phyloP scores from a whole-genome alignment of 2,329 filamentous ascomycete genomes.

The Aureobasidium mangrovei region DNA sequence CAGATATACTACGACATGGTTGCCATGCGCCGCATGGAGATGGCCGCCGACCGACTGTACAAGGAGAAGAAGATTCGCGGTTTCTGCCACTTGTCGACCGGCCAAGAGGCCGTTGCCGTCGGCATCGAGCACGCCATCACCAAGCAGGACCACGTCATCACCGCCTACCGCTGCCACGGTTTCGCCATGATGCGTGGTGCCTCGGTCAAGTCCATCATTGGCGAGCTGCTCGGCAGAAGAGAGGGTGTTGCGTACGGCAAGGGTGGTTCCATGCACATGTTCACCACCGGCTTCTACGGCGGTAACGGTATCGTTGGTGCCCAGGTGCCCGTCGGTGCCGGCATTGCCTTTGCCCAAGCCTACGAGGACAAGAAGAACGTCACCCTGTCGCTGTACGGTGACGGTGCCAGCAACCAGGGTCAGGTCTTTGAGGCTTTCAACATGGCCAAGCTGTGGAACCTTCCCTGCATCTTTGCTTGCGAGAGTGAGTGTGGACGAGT shows the following conservation, averaged over 20 bases:
- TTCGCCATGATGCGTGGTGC: conserved; percentile 95
- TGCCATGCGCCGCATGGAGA: conserved; percentile 91
- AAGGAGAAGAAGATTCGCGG: conserved; percentile 99
- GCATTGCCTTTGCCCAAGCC: conserved; percentile 93
- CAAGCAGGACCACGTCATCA: conserved; percentile 89
- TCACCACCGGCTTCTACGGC: conserved; percentile 93
- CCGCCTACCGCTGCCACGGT: conserved; percentile 97
- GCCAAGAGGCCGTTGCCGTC: conserved; percentile 93
- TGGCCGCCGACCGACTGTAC: conserved; percentile 97
- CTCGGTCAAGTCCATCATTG: conserved; percentile 84
- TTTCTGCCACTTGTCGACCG: conserved; percentile 97
- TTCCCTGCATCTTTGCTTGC: conserved; percentile 91
- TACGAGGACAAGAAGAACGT: conserved; percentile 83
- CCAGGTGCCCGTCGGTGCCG: conserved; percentile 93
- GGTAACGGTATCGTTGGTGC: conserved; percentile 99
- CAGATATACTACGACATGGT: conserved; percentile 99
- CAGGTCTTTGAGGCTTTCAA: conserved; percentile 99
- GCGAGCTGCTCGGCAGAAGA: conserved; percentile 87
- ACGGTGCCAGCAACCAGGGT: conserved; percentile 97
- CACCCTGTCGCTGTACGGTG: conserved; percentile 86
- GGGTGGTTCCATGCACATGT: conserved; percentile 99
- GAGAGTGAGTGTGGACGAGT: conserved; percentile 61
- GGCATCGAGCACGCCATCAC: conserved; percentile 95
- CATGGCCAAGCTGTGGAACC: conserved; percentile 99
- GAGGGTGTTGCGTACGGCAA: conserved; percentile 98